These are phyloP conservation scores for Ophiostoma piceae DNA, from an alignment of 2,329 filamentous ascomycete genomes.

Conservation along the genomic window DNA sequence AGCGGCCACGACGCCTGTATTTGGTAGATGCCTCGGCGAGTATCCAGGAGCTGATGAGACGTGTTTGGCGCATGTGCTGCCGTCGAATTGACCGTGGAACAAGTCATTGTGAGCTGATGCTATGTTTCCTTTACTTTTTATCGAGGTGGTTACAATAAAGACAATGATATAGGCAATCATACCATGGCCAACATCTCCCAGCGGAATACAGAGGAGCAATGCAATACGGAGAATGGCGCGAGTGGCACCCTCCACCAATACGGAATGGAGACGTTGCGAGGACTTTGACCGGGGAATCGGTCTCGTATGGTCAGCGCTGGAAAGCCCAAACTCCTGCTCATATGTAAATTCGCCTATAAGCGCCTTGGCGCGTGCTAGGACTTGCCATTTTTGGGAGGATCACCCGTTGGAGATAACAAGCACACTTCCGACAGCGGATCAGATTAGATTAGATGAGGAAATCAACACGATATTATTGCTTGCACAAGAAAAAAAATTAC, in stretches of 20 bases:
- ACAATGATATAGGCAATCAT: no score
- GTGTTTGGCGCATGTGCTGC: neutral
- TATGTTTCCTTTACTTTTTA: no score
- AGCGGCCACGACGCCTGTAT: neutral
- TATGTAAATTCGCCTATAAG: neutral
- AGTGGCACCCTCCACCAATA: neutral
- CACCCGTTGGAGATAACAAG: neutral
- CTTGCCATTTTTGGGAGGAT: constrained; percentile 1
- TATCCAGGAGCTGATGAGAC: neutral
- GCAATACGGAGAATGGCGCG: neutral
- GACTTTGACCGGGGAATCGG: neutral
- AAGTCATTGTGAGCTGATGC: neutral
- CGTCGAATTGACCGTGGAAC: neutral
- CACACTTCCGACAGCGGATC: neutral
- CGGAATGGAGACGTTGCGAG: neutral
- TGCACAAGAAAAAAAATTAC: neutral
- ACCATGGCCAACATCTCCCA: no score
- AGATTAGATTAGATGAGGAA: neutral
- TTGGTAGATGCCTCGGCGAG: neutral
- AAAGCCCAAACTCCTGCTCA: neutral
- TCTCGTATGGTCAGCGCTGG: neutral
- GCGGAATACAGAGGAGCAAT: no score
- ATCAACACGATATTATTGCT: neutral
- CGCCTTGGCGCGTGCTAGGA: neutral
- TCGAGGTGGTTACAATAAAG: no score